phyloP scores from a whole-genome alignment of 352 stramenopile genomes.

The Saprolegnia diclina region DNA sequence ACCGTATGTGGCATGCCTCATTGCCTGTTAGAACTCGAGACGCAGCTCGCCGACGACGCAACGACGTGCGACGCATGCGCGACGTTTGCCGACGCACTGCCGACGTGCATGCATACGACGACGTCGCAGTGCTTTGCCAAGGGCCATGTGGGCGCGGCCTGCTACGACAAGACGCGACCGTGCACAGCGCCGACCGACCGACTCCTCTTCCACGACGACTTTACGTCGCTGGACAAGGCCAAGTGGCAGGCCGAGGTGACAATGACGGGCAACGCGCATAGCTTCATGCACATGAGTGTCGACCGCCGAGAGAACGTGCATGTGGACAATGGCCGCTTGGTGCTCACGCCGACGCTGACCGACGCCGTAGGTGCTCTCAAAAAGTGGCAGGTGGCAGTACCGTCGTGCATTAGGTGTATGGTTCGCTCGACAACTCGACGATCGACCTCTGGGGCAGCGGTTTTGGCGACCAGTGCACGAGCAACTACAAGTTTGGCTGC shows the following conservation, averaged over 20 bases:
- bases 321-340: neutral
- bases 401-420: neutral
- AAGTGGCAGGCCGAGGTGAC: conserved; percentile 23
- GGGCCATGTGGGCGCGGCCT: neutral
- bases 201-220: conserved; percentile 14
- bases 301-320: neutral
- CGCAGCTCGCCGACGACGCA: neutral
- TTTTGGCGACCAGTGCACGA: conserved; percentile 8
- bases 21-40: neutral
- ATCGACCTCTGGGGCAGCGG: conserved; percentile 14
- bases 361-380: neutral
- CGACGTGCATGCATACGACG: neutral
- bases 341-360: conserved; percentile 6
- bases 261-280: conserved; percentile 5
- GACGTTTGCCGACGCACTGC: neutral
- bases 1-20: neutral
- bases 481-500: conserved; percentile 17
- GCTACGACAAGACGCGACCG: neutral
- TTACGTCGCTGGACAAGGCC: neutral
- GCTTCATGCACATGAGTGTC: conserved; percentile 20
- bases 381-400: too few relatives aligned
- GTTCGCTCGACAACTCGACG: conserved; percentile 10
- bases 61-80: neutral
- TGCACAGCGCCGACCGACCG: conserved; percentile 3
- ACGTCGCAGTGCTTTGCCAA: conserved; percentile 1